Base-by-base conservation (phyloP, 306 rosid species). In the Cicer chorassanicum region DNA sequence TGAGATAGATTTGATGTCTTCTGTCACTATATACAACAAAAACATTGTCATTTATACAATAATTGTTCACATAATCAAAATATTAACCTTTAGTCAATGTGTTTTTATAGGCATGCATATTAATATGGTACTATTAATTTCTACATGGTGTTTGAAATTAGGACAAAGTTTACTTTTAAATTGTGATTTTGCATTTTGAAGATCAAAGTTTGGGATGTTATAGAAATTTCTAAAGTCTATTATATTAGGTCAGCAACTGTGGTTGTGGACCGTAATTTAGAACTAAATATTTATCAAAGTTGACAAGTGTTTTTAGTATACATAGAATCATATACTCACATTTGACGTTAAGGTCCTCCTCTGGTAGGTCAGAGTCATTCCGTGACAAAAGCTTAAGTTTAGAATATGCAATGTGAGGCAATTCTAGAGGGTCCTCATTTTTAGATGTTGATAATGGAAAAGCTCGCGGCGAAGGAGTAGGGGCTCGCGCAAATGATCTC, bases 391-490 rank as follows among this genome's bases (percentile, higher is more conserved):
- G 55, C 83, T 68, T 82, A 65, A 73, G 82, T 39, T 85, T 87
- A 4, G 86, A 6, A n/a, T 60, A 87, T n/a, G 86, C 84, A 21
- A 75, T 73, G 29, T 64, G 85, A 39, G 92, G 84, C 69, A 77
- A 82, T 1, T 92, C 91, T 16, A 84, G 61, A 69, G 72, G 1
- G 0, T 82, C 91, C 10, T 81, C 88, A 14, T 11, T 75, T 75
- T 71, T 80, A 0, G 56, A 29, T 3, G 67, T 3, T 4, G 48
- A 21, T 18, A 21, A 46, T 0, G 88, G 67, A 55, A 68, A 73
- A n/a, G 89, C 89, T 44, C 95, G 79, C 0, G 99, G 97, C 0
- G 99, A 90, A 21, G 98, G 87, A 38, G 89, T 57, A 0, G 98
- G 96, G 36, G 84, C 93, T 19, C 81, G 86, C 0, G 85, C 73